A percentile compares a stretch with the other conserved stretches of the same genome.
Conservation (phyloP, 129 eudicot genomes). For the Chrysanthemum makinoi region DNA sequence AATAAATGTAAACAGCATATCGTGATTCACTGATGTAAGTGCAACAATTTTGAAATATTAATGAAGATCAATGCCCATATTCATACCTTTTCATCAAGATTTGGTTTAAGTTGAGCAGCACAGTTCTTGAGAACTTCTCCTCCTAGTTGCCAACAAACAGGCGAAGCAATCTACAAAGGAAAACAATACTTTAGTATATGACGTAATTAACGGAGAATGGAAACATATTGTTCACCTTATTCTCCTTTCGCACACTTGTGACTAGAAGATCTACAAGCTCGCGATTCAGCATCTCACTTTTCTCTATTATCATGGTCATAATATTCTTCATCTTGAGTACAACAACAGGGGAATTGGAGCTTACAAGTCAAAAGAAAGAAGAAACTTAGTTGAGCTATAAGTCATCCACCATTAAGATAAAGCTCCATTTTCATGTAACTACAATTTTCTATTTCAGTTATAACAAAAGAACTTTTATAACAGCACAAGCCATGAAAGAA, state of each 20-base stretch:
- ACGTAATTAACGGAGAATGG: neutral
- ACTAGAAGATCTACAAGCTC: slow-evolving; percentile 43
- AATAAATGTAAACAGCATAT: too few relatives aligned
- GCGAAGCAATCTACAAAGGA: slow-evolving; percentile 1
- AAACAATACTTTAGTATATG: neutral
- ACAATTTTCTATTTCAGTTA: neutral
- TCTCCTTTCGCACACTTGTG: slow-evolving; percentile 33
- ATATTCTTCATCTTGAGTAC: slow-evolving; percentile 38
- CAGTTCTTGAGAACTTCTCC: neutral
- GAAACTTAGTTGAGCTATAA: neutral
- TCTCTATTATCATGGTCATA: slow-evolving; percentile 41
- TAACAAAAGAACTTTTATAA: neutral
- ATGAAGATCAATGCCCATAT: neutral
- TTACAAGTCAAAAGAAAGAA: slow-evolving; percentile 5
- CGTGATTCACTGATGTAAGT: neutral
- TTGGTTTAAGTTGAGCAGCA: neutral
- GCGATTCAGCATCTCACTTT: slow-evolving; percentile 24
- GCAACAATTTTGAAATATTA: neutral
- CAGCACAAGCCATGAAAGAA: neutral
- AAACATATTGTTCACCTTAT: slow-evolving; percentile 27
- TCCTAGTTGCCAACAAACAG: slow-evolving; percentile 13
- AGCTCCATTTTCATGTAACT: neutral
- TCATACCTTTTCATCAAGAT: neutral
- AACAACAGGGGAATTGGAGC: slow-evolving; percentile 31
- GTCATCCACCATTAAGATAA: neutral